Evolutionary conservation across 2,329 filamentous ascomycete genomes (phyloP).

Genomic region (Cladophialophora chaetospira): DNA sequence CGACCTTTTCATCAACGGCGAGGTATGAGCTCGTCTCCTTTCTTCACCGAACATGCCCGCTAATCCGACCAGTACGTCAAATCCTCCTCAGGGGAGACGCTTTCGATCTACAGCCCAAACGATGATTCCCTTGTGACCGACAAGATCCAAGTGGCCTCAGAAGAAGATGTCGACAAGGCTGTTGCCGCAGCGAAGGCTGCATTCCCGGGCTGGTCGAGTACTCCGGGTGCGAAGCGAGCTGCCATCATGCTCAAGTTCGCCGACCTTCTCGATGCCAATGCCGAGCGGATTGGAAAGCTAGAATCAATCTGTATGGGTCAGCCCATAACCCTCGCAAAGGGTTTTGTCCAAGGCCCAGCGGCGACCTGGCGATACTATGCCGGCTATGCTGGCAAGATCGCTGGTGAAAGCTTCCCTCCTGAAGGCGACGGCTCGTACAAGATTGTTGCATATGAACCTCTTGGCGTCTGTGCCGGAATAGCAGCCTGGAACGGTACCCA

Average conservation of each 20-base stretch:
- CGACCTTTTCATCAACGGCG: slow-evolving; percentile 49
- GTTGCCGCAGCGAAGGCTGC: slow-evolving; percentile 42
- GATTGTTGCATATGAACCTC: slow-evolving; percentile 35
- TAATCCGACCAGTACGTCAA: slow-evolving; percentile 40
- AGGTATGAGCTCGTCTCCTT: slow-evolving; percentile 17
- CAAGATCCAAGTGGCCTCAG: slow-evolving; percentile 35
- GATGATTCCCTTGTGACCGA: slow-evolving; percentile 33
- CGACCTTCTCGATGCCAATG: slow-evolving; percentile 67
- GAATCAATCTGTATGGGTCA: slow-evolving; percentile 84
- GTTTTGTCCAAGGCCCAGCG: slow-evolving; percentile 20
- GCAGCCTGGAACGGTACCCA: slow-evolving; percentile 83
- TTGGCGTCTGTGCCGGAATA: slow-evolving; percentile 73
- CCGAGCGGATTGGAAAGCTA: slow-evolving; percentile 62
- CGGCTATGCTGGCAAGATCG: slow-evolving; percentile 77
- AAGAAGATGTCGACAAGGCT: slow-evolving; percentile 39
- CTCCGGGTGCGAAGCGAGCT: slow-evolving; percentile 33
- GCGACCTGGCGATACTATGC: slow-evolving; percentile 66
- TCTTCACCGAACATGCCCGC: background rate
- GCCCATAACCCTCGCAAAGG: slow-evolving; percentile 62
- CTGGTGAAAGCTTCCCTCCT: slow-evolving; percentile 60
- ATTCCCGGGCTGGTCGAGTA: slow-evolving; percentile 36
- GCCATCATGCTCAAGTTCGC: slow-evolving; percentile 35
- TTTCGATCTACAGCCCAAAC: slow-evolving; percentile 41
- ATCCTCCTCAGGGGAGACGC: slow-evolving; percentile 41
- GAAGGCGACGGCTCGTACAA: slow-evolving; percentile 35